These are phyloP conservation scores for Penicillium freii DNA, from an alignment of 2,329 filamentous ascomycete species.

Conservation along the genomic window DNA sequence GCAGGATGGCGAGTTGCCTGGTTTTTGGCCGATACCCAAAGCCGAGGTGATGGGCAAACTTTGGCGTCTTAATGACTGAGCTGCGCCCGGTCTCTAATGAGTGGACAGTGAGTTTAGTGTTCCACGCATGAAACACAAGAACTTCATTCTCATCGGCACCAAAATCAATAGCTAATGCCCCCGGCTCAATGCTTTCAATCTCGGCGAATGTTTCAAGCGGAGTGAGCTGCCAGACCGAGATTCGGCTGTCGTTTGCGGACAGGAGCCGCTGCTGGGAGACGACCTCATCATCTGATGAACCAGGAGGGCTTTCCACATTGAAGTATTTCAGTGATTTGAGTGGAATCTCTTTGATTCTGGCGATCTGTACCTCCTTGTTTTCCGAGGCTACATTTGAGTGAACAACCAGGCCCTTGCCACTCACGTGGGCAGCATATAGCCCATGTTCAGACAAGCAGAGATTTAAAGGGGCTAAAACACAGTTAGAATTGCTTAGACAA, in stretches of 20 bases:
- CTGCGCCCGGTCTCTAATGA: conserved; percentile 36
- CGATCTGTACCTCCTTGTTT: conserved; percentile 32
- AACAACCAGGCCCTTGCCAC: conserved; percentile 34
- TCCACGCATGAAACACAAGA: conserved; percentile 42
- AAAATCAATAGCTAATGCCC: conserved; percentile 40
- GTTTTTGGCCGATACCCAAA: conserved; percentile 44
- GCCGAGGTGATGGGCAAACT: conserved; percentile 37
- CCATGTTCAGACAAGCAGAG: conserved; percentile 34
- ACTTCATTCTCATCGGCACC: conserved; percentile 38
- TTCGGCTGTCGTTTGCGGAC: conserved; percentile 34
- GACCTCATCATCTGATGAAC: not conserved
- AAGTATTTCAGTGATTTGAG: conserved; percentile 35
- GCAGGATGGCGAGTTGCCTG: conserved; percentile 39
- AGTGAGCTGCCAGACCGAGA: conserved; percentile 39
- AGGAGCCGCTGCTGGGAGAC: conserved; percentile 34
- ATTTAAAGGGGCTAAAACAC: conserved; percentile 14
- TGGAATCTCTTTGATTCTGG: conserved; percentile 33
- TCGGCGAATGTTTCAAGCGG: conserved; percentile 39
- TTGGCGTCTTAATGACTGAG: conserved; percentile 42
- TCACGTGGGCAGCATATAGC: conserved; percentile 28
- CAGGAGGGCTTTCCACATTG: not conserved
- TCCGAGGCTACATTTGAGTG: conserved; percentile 32
- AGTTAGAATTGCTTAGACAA: conserved; percentile 3
- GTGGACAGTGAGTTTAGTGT: conserved; percentile 40
- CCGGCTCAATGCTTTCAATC: conserved; percentile 42